Evolutionary conservation across 1,139 yeast genomes (phyloP).

Genomic region (Keqinozyma sinolaborantium): DNA sequence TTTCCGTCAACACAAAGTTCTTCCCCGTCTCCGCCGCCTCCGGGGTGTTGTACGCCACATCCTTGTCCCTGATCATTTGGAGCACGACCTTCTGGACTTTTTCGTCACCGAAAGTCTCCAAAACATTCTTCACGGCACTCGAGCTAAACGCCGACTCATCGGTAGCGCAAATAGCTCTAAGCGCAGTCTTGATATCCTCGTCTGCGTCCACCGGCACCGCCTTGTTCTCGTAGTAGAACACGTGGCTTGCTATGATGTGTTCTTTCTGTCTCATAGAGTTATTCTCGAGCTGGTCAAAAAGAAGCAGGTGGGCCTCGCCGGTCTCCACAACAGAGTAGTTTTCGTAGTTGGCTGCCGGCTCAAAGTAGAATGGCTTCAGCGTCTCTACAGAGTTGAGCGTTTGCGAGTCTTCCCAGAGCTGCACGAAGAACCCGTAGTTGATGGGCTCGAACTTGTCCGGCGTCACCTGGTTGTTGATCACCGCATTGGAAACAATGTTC

Average conservation of each 20-base stretch:
- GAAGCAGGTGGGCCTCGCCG: conserved; percentile 20
- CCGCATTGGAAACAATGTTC: conserved; percentile 46
- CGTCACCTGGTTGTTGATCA: conserved; percentile 46
- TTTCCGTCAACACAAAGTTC: conserved; percentile 59
- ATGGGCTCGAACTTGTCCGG: conserved; percentile 43
- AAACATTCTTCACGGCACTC: conserved; percentile 39
- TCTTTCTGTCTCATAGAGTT: conserved; percentile 58
- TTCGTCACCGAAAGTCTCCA: conserved; percentile 35
- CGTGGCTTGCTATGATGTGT: conserved; percentile 29
- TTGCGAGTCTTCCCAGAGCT: conserved; percentile 57
- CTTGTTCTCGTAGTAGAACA: conserved; percentile 31
- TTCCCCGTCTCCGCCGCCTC: conserved; percentile 30
- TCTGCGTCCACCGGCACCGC: conserved; percentile 3
- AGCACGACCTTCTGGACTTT: conserved; percentile 48
- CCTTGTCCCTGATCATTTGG: conserved; percentile 50
- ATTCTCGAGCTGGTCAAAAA: conserved; percentile 37
- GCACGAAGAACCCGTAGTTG: conserved; percentile 47
- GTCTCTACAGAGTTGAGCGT: conserved; percentile 22
- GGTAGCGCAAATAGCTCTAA: conserved; percentile 64
- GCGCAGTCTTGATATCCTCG: conserved; percentile 16
- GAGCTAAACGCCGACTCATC: conserved; percentile 45
- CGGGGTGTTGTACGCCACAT: conserved; percentile 49
- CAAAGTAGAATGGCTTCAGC: conserved; percentile 30
- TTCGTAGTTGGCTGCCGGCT: conserved; percentile 22
- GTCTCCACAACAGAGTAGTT: conserved; percentile 23